Conservation (phyloP, 768 basidiomycete species). For the Pisolithus tinctorius region DNA sequence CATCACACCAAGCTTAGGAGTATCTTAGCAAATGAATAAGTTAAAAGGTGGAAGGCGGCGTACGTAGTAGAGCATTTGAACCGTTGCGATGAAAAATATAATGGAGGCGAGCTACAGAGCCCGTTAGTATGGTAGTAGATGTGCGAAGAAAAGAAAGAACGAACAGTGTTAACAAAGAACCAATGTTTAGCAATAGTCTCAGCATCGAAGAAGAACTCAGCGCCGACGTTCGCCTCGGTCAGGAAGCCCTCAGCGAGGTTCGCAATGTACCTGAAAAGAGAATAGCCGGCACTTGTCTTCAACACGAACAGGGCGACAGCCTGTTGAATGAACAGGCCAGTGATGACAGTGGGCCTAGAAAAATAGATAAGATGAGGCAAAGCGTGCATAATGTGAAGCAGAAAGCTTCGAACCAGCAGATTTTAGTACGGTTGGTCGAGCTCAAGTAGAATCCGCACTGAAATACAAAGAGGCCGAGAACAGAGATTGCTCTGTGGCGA, state of each 20-base stretch:
- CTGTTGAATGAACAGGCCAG: conserved; percentile 83
- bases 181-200: conserved; percentile 61
- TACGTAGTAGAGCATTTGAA: conserved; percentile 83
- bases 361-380: background rate
- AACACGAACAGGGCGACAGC: conserved; percentile 84
- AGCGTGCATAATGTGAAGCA: background rate
- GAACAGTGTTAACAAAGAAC: conserved; percentile 79
- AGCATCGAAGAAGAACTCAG: conserved; percentile 75
- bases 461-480: conserved; percentile 75
- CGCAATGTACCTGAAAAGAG: conserved; percentile 80
- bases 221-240: conserved; percentile 57
- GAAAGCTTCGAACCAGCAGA: conserved; percentile 58
- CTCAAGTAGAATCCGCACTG: conserved; percentile 67
- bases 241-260: conserved; percentile 77
- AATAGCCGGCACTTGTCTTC: conserved; percentile 76
- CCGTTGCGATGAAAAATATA: conserved; percentile 91
- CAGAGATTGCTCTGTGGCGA: conserved; percentile 75
- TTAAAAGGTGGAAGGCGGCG: background rate
- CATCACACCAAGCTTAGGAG: conserved; percentile 66
- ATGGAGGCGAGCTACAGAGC: conserved; percentile 55
- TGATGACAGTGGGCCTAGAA: conserved; percentile 75
- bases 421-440: conserved; percentile 53
- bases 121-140: conserved; percentile 8
- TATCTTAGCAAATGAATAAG: background rate
- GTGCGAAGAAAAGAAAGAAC: conserved; percentile 15